phyloP scores from a whole-genome alignment of 768 basidiomycete genomes.

The Tremella mesenterica region DNA sequence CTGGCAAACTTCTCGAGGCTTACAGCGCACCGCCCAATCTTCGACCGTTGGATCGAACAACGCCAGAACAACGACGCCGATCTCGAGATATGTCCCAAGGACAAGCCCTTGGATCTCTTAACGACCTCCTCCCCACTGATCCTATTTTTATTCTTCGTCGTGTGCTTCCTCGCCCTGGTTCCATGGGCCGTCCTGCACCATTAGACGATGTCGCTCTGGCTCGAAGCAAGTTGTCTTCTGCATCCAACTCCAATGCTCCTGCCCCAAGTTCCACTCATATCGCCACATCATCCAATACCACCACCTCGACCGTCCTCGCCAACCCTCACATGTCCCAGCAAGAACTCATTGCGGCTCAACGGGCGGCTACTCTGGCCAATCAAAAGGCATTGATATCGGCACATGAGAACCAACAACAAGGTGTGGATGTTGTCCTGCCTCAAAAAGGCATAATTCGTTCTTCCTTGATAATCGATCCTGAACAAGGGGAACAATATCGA shows the following conservation, averaged over 20 bases:
- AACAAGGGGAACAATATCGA: constrained; percentile 60
- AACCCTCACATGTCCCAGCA: constrained; percentile 53
- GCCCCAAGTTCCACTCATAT: too few relatives aligned
- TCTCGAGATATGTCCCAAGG: constrained; percentile 65
- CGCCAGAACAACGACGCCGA: constrained; percentile 63
- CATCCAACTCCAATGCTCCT: neutral
- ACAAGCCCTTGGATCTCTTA: constrained; percentile 58
- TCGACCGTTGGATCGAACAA: constrained; percentile 56
- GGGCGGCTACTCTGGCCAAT: constrained; percentile 73
- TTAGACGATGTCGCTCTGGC: neutral
- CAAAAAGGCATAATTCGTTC: constrained; percentile 80
- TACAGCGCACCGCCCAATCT: constrained; percentile 66
- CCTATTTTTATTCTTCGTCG: constrained; percentile 84
- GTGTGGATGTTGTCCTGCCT: constrained; percentile 78
- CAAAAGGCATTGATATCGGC: constrained; percentile 78
- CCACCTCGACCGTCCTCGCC: too few relatives aligned
- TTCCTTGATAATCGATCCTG: constrained; percentile 58
- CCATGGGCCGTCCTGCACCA: constrained; percentile 26
- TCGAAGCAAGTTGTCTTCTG: neutral
- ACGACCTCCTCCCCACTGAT: constrained; percentile 73
- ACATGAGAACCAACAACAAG: constrained; percentile 72
- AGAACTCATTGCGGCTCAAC: constrained; percentile 88
- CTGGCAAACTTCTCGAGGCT: constrained; percentile 76
- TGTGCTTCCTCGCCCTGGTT: constrained; percentile 57
- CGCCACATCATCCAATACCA: too few relatives aligned